phyloP scores from a whole-genome alignment of 768 basidiomycete genomes.

The Gelatoporia subvermispora region DNA sequence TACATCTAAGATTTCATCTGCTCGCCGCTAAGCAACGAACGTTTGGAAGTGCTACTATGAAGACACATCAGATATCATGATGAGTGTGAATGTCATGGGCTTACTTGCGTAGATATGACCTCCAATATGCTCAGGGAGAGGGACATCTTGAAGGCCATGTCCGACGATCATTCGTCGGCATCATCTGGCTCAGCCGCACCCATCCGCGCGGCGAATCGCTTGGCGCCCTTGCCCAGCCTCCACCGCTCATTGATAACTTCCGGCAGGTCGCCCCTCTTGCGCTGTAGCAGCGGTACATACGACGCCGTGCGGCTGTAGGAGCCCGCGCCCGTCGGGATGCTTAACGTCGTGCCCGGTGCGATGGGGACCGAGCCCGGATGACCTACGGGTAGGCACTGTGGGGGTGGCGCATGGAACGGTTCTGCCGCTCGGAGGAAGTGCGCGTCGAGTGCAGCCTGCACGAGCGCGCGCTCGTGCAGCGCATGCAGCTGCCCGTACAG shows the following conservation, averaged over 20 bases:
- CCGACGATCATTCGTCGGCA: slow-evolving; percentile 9
- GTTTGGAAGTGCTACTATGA: no score
- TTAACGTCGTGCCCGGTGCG: slow-evolving; percentile 27
- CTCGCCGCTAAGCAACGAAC: no score
- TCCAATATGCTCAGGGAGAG: no score
- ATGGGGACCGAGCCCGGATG: slow-evolving; percentile 8
- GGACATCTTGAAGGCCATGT: no score
- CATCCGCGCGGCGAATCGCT: slow-evolving; percentile 22
- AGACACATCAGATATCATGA: no score
- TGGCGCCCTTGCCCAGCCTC: slow-evolving; percentile 59
- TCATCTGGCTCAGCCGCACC: slow-evolving; percentile 3
- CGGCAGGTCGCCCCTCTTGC: slow-evolving; percentile 65
- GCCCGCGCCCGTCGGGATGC: slow-evolving; percentile 71
- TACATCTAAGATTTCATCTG: no score
- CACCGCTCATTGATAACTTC: slow-evolving; percentile 78
- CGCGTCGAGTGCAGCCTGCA: slow-evolving; percentile 57
- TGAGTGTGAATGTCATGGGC: no score
- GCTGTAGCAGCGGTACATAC: slow-evolving; percentile 62
- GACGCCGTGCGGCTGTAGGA: slow-evolving; percentile 52
- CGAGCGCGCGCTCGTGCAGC: slow-evolving; percentile 54
- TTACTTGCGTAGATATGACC: no score
- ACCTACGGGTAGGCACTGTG: slow-evolving; percentile 33
- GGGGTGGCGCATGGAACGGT: slow-evolving; percentile 42
- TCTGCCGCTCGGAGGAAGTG: slow-evolving; percentile 61
- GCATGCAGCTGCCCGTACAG: slow-evolving; percentile 51